Percentiles rank a stretch among this genome's conserved stretches.
Evolutionary conservation across 164 flowering plant genomes (phyloP).

Genomic region (Vitis riparia): DNA sequence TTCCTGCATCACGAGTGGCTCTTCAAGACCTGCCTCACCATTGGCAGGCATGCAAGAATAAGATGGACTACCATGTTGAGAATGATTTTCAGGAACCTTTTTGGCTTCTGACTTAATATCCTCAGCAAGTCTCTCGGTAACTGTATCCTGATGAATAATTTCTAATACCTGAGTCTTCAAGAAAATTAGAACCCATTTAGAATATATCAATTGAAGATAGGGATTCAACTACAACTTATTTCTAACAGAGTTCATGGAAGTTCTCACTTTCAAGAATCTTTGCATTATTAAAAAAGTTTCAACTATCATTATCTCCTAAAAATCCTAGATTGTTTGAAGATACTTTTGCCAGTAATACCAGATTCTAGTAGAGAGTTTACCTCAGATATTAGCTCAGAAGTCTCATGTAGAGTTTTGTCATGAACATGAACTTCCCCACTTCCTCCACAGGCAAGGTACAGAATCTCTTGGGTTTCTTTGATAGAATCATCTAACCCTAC

Average conservation of each 20-base stretch:
- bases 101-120: conserved; percentile 11
- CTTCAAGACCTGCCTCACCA: conserved; percentile 13
- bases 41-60: conserved; percentile 5
- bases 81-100: conserved; percentile 16
- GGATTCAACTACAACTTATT: conserved; percentile 1
- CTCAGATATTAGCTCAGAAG: conserved; percentile 27
- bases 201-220: conserved; percentile 3
- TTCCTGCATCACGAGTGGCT: conserved; percentile 5
- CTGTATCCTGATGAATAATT: conserved; percentile 23
- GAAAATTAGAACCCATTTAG: conserved; percentile 9
- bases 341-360: not conserved
- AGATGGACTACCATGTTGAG: conserved; percentile 9
- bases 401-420: conserved; percentile 8
- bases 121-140: conserved; percentile 6
- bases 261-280: conserved; percentile 1
- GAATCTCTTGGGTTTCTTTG: conserved; percentile 19
- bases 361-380: conserved; percentile 19
- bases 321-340: not conserved
- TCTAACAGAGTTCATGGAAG: conserved; percentile 6
- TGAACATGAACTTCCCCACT: conserved; percentile 14
- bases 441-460: conserved; percentile 19
- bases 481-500: conserved; percentile 16
- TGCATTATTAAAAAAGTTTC: not conserved
- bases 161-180: conserved; percentile 20
- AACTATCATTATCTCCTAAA: conserved; percentile 1